Evolutionary conservation across 2,329 filamentous ascomycete genomes (phyloP).

Genomic region (Alternaria dauci): DNA sequence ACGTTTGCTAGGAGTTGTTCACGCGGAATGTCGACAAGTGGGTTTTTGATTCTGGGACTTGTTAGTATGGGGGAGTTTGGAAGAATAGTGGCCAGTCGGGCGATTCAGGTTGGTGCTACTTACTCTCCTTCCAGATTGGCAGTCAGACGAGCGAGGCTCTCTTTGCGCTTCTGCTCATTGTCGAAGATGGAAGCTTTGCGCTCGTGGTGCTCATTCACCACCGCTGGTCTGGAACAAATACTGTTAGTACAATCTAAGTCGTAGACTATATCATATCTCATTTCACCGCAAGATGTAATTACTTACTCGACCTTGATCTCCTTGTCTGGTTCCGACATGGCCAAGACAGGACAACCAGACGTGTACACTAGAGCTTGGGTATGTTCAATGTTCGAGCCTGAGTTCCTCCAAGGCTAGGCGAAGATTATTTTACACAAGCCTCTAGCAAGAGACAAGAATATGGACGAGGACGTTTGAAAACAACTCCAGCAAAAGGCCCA

Average conservation of each 20-base stretch:
- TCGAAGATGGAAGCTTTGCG: constrained; percentile 35
- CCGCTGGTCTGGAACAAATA: constrained; percentile 21
- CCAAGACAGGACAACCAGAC: background rate
- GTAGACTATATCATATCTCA: background rate
- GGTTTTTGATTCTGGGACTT: constrained; percentile 61
- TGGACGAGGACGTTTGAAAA: background rate
- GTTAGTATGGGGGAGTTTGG: constrained; percentile 7
- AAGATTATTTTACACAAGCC: background rate
- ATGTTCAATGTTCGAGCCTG: background rate
- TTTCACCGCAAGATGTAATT: background rate
- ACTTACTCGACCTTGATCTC: constrained; percentile 30
- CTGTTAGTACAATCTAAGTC: constrained; percentile 4
- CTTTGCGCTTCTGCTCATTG: constrained; percentile 34
- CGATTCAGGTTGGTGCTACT: constrained; percentile 15
- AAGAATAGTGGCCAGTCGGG: background rate
- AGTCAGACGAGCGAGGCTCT: constrained; percentile 36
- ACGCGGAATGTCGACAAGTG: constrained; percentile 64
- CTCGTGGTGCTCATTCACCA: constrained; percentile 24
- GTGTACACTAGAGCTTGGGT: background rate
- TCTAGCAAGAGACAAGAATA: background rate
- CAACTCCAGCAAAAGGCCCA: background rate
- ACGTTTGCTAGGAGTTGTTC: constrained; percentile 64
- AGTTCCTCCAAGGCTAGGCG: background rate
- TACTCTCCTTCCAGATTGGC: constrained; percentile 45
- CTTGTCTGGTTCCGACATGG: constrained; percentile 25